Evolutionary conservation across 2,329 filamentous ascomycete genomes (phyloP), one percentile per base, ranked within the genome.

Genomic region (Fusarium musae): DNA sequence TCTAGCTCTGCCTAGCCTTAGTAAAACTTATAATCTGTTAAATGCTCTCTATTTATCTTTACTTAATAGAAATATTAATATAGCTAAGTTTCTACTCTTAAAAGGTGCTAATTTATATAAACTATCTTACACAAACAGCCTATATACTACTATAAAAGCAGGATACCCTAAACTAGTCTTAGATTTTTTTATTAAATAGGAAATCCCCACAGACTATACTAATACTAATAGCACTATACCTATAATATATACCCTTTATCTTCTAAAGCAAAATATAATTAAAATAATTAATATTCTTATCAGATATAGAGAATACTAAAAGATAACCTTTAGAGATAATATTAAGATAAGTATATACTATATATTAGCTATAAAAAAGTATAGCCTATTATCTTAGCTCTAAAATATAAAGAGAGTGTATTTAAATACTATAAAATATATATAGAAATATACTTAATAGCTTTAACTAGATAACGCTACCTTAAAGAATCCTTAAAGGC

Each of bases 271-370:
- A 26, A 6, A 50, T 4, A 30, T 30, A 0, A 50, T 50, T 19
- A 9, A 2, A 13, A 50, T 50, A 5, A 50, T 50, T 6, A 13
- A n/a, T 23, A 34, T 50, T 23, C 47, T 50, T 5, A 34, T 50
- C 3, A 34, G 9, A n/a, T 9, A 13, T 50, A 13, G n/a, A 36
- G 30, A 30, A 17, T 13, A 1, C 2, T 30, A 0, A 0, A 34
- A 9, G 9, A 50, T n/a, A 6, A 50, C 30, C 9, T 50, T 36
- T 23, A 9, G 1, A 23, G 9, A n/a, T 1, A 17, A n/a, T n/a
- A n/a, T n/a, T n/a, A n/a, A n/a, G n/a, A n/a, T n/a, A n/a, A n/a
- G n/a, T n/a, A n/a, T n/a, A n/a, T n/a, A n/a, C n/a, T n/a, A n/a
- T n/a, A n/a, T n/a, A n/a, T n/a, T n/a, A n/a, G n/a, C n/a, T n/a